Base-by-base conservation (phyloP, 768 basidiomycete genomes). In the Leccinum rimulosum region DNA sequence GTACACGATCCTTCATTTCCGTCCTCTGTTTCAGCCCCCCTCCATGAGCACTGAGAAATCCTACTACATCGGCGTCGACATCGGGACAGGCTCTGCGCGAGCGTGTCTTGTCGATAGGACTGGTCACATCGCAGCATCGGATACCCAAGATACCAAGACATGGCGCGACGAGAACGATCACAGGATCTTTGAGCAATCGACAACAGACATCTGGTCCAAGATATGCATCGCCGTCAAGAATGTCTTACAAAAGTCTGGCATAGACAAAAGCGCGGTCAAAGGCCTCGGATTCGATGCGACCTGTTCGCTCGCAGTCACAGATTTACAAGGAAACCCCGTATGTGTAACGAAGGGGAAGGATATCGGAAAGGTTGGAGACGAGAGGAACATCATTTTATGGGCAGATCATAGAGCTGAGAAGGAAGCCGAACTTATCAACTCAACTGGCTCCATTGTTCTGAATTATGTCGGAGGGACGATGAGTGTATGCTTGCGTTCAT, bases 231-330 rank as follows among this genome's bases (percentile, higher is more conserved):
- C 84, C 33, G 79, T 91, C 59, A 84, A 79, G 66, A 80, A 80
- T 5, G 87, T 92, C 54, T 75, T 98, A 27, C 61, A 78, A 9
- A 75, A 80, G 31, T 80, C 88, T 0, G 75, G 81, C 3, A 73
- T 92, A 30, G 63, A 80, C 31, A 82, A 88, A 10, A 70, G 75
- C 3, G 74, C 79, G 5, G 86, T 99, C 58, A 92, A 89, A 67
- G 97, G 97, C 1, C 67, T 98, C 49, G 93, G 95, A 14, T 95
- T 96, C 72, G 95, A 98, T 73, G 96, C 95, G 50, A 99, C 97
- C 0, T 99, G 97, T 75, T 97, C 95, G 0, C 80, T 98, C 45
- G 94, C 95, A 0, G 95, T 98, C 22, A 79, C 87, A 1, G 86
- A 92, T 69, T 74, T 83, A 52, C 70, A 86, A 15, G 94, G 94